A percentile compares a stretch with the other conserved stretches of the same genome.
Evolutionary conservation across 1,139 yeast genomes (phyloP).

Genomic region (Torulaspora globosa): DNA sequence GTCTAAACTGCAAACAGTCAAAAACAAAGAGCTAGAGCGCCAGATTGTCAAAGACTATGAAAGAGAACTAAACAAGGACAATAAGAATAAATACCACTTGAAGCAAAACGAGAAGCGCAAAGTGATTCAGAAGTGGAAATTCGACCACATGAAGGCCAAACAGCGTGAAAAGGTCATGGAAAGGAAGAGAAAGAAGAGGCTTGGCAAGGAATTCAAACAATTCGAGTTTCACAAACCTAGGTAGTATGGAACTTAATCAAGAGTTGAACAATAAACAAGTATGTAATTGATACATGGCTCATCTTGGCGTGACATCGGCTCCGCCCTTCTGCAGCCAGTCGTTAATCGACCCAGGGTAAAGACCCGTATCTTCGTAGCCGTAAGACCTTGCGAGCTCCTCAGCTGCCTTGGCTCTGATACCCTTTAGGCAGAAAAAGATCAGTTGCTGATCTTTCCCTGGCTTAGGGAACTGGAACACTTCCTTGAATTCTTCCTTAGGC

Average conservation of each 20-base stretch:
- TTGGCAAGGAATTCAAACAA: conserved; percentile 84
- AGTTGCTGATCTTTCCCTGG: conserved; percentile 69
- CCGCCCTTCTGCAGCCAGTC: conserved; percentile 67
- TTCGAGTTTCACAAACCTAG: conserved; percentile 52
- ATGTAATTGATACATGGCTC: background rate
- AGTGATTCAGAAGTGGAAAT: conserved; percentile 82
- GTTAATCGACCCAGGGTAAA: conserved; percentile 76
- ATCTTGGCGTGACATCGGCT: conserved; percentile 20
- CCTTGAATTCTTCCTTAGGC: conserved; percentile 71
- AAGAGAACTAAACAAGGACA: conserved; percentile 35
- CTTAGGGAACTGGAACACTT: conserved; percentile 77
- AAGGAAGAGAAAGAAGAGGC: conserved; percentile 86
- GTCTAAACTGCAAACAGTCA: conserved; percentile 72
- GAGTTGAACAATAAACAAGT: conserved; percentile 1
- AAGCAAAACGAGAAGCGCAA: conserved; percentile 80
- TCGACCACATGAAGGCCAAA: conserved; percentile 72
- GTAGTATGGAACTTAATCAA: conserved; percentile 9
- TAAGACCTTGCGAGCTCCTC: conserved; percentile 87
- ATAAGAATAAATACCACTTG: conserved; percentile 50
- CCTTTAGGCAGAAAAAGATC: conserved; percentile 88
- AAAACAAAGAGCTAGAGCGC: conserved; percentile 70
- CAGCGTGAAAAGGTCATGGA: conserved; percentile 89
- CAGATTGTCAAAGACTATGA: conserved; percentile 51
- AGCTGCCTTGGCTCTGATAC: conserved; percentile 86
- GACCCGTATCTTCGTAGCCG: conserved; percentile 77